phyloP scores from a whole-genome alignment of 495 filamentous ascomycete species.

The Podospora appendiculata region DNA sequence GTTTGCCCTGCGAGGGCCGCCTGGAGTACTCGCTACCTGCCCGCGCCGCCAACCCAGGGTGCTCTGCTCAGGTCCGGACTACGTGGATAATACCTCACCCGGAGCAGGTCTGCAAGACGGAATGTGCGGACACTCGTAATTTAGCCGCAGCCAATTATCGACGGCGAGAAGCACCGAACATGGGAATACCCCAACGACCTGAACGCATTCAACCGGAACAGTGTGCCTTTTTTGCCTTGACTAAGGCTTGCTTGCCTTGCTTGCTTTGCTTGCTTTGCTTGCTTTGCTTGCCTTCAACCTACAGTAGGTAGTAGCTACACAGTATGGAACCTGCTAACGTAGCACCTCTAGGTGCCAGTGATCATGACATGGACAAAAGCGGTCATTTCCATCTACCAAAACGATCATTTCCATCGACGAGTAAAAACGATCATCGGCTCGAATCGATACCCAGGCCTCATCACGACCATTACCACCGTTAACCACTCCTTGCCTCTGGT shows the following conservation, averaged over 20 bases:
- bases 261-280: no score
- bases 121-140: slow-evolving; percentile 20
- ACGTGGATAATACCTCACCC: slow-evolving; percentile 7
- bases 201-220: background rate
- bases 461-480: no score
- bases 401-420: no score
- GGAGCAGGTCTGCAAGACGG: slow-evolving; percentile 10
- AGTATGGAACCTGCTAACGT: no score
- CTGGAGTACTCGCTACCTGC: slow-evolving; percentile 4
- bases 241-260: background rate
- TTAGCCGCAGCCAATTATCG: slow-evolving; percentile 31
- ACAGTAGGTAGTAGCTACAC: no score
- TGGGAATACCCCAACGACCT: slow-evolving; percentile 6
- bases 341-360: no score
- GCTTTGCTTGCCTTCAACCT: no score
- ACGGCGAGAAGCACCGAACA: slow-evolving; percentile 20
- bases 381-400: no score
- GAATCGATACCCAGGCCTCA: no score
- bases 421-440: no score
- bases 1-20: slow-evolving; percentile 11
- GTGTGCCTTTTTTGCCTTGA: background rate
- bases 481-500: no score
- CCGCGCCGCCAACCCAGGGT: background rate
- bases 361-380: no score
- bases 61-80: slow-evolving; percentile 4